A percentile compares a stretch with the other conserved stretches of the same genome.
Conservation (phyloP, 1,284 basidiomycete genomes). For the Puccinia triticina region DNA sequence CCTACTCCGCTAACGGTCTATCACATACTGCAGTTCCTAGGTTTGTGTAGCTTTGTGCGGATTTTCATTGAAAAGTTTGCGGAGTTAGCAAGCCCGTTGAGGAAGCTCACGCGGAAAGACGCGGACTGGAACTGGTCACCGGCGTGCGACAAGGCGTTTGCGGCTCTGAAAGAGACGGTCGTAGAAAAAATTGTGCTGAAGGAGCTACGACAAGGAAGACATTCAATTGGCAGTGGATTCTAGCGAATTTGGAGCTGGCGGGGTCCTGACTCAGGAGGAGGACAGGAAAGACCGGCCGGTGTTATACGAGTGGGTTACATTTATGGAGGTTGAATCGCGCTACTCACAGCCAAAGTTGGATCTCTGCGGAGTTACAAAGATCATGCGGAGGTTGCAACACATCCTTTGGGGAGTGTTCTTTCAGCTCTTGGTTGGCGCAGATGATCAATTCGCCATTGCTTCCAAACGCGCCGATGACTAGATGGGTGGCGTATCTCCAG, state of each 20-base stretch:
- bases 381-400: background rate
- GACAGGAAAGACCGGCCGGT: slow-evolving; percentile 14
- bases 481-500: slow-evolving; percentile 22
- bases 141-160: too few species aligned
- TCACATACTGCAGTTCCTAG: slow-evolving; percentile 1
- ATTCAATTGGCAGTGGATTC: slow-evolving; percentile 13
- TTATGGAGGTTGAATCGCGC: background rate
- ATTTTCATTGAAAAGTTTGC: slow-evolving; percentile 41
- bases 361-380: slow-evolving; percentile 27
- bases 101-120: background rate
- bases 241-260: background rate
- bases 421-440: slow-evolving; percentile 3
- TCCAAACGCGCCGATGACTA: slow-evolving; percentile 27
- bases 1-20: background rate
- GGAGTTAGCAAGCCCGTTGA: background rate
- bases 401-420: slow-evolving; percentile 19
- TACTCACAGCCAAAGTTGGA: slow-evolving; percentile 38
- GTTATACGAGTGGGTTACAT: slow-evolving; percentile 28
- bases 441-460: slow-evolving; percentile 4
- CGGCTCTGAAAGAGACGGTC: background rate
- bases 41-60: slow-evolving; percentile 27
- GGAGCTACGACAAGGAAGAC: background rate
- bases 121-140: slow-evolving; percentile 2
- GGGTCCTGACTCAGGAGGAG: slow-evolving; percentile 4
- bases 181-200: background rate